Conservation (phyloP, 208 protist genomes). For the Leishmania tarentolae region DNA sequence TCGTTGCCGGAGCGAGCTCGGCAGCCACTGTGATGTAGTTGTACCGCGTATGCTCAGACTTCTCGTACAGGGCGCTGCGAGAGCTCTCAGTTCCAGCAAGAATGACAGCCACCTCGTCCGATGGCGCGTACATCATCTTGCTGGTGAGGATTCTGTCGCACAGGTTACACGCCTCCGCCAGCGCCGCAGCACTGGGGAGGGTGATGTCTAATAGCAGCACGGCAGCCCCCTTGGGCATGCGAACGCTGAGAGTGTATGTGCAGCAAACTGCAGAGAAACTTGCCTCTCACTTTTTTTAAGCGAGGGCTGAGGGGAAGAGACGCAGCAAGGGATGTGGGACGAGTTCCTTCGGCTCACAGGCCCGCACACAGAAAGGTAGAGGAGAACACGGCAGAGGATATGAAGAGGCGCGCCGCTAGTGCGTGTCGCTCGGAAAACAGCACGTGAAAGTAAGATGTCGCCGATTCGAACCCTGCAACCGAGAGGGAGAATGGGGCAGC, state of each 20-base stretch:
- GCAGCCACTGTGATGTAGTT: constrained; percentile 18
- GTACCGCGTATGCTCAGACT: constrained; percentile 20
- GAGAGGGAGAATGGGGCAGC: background rate
- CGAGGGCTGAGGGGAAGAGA: background rate
- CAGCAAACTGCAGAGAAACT: background rate
- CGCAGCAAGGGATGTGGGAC: background rate
- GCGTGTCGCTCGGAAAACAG: background rate
- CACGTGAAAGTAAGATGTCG: background rate
- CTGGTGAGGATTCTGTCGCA: constrained; percentile 34
- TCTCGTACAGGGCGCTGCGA: constrained; percentile 39
- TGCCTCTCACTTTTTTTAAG: background rate
- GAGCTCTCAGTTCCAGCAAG: constrained; percentile 50
- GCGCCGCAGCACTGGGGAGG: constrained; percentile 5
- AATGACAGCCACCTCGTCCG: constrained; percentile 76
- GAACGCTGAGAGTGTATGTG: background rate
- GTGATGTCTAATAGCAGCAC: constrained; percentile 66
- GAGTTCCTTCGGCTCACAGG: background rate
- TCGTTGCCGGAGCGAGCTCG: constrained; percentile 12
- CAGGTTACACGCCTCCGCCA: constrained; percentile 39
- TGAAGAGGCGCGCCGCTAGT: background rate
- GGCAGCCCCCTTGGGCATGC: constrained; percentile 33
- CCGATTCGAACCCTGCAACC: background rate
- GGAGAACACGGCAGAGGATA: background rate
- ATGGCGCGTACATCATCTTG: constrained; percentile 53
- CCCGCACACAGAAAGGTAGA: background rate